Evolutionary conservation across 352 stramenopile species (phyloP), one percentile per base, ranked within the genome.

Genomic region (Phytophthora syringae): DNA sequence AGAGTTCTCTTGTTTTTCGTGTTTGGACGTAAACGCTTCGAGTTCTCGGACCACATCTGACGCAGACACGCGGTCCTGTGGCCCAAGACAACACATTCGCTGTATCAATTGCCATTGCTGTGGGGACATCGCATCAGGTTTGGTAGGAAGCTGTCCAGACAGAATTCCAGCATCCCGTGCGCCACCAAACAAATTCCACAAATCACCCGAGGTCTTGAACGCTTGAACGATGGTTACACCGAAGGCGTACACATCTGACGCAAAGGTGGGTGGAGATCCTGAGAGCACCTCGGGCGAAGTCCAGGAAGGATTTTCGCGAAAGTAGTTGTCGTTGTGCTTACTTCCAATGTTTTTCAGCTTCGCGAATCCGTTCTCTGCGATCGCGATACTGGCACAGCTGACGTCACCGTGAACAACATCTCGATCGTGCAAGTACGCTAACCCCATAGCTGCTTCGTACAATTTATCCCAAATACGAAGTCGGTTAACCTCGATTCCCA

Each of bases 371-470:
- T 70, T 68, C 21, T 12, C 34, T 10, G 50, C 47, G 30, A 76
- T 24, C 0, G 44, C 21, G 16, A 79, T 64, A 7, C 34, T 74
- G 7, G 55, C 25, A 55, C 40, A 50, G 4, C 40, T 11, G 18
- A 28, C 7, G 20, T 39, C 22, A 75, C 65, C 65, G 16, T 80
- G 57, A 3, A 76, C 20, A 3, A 74, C 52, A 10, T 58, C 49
- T 0, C 58, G 52, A 10, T 73, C 44, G 27, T 78, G 72, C n/a
- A n/a, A 5, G 78, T 30, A 34, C 10, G 68, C 47, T 11, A 78
- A 36, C 3, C 69, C 72, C 12, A 72, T 18, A 16, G 72, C 69
- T n/a, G 36, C 65, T 39, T 76, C 37, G 16, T 74, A 63, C 11
- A 80, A 9, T 0, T 55, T 52, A 11, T 58, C 36, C 60, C 60